Conservation (phyloP, 495 filamentous ascomycete genomes). For the Thozetella sp. region DNA sequence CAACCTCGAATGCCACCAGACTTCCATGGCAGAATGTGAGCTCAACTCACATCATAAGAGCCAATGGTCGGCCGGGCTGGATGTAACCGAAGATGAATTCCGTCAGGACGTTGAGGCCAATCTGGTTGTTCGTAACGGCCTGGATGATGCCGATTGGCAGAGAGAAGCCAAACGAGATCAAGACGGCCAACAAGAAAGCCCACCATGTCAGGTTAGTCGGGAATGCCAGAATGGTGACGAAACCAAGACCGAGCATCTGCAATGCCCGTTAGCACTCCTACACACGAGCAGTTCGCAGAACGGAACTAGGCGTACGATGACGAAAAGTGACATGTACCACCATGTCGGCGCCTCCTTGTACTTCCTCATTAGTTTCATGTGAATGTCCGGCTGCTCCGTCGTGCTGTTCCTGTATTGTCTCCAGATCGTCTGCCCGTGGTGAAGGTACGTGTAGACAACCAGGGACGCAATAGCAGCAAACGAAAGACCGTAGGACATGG, state of each 20-base stretch:
- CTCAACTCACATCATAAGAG: constrained; percentile 59
- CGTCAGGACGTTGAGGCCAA: constrained; percentile 69
- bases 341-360: constrained; percentile 60
- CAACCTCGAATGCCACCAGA: neutral
- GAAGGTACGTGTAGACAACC: constrained; percentile 65
- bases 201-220: constrained; percentile 68
- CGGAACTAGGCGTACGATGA: constrained; percentile 26
- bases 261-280: constrained; percentile 27
- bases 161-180: constrained; percentile 54
- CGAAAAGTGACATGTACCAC: constrained; percentile 57
- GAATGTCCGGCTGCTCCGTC: constrained; percentile 57
- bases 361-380: constrained; percentile 61
- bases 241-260: constrained; percentile 61
- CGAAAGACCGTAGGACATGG: constrained; percentile 67
- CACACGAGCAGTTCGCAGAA: constrained; percentile 19
- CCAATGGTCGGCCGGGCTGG: constrained; percentile 65
- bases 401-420: constrained; percentile 60
- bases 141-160: constrained; percentile 62
- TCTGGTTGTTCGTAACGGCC: constrained; percentile 68
- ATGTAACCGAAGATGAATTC: constrained; percentile 76
- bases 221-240: constrained; percentile 65
- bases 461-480: constrained; percentile 71
- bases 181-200: constrained; percentile 68
- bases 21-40: neutral
- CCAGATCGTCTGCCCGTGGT: constrained; percentile 66